Conservation (phyloP, 2,329 filamentous ascomycete genomes). For the Fusarium sublunatum region DNA sequence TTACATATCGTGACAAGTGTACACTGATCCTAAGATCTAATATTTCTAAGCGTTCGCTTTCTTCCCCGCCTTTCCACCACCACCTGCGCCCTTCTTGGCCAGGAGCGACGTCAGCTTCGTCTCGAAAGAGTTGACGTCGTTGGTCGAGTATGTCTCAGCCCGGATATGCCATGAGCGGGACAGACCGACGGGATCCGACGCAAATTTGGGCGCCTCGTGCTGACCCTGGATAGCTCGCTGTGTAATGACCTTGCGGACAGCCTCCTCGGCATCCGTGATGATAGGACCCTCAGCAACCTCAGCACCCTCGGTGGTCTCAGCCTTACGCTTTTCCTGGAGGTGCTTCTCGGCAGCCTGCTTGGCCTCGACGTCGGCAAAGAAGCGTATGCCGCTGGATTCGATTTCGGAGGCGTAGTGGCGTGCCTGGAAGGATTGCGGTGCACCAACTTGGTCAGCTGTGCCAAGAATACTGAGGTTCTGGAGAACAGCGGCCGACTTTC, state of each 20-base stretch:
- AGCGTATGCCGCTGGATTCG: slow-evolving; percentile 42
- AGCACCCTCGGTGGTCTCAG: slow-evolving; percentile 36
- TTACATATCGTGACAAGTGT: slow-evolving; percentile 47
- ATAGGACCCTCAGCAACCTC: slow-evolving; percentile 39
- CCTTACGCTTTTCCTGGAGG: slow-evolving; percentile 44
- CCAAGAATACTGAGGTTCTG: slow-evolving; percentile 52
- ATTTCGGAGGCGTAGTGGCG: slow-evolving; percentile 49
- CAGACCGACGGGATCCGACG: slow-evolving; percentile 49
- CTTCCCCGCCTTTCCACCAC: slow-evolving; percentile 39
- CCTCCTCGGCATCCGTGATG: slow-evolving; percentile 51
- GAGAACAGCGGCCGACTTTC: slow-evolving; percentile 51
- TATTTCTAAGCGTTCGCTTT: slow-evolving; percentile 42
- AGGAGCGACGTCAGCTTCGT: slow-evolving; percentile 53
- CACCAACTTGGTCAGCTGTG: slow-evolving; percentile 51
- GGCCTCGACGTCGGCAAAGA: slow-evolving; percentile 43
- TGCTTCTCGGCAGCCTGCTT: slow-evolving; percentile 49
- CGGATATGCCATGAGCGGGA: slow-evolving; percentile 54
- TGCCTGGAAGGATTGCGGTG: slow-evolving; percentile 47
- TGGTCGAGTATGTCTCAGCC: slow-evolving; percentile 51
- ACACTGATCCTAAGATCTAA: slow-evolving; percentile 42
- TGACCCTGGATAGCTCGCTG: slow-evolving; percentile 51
- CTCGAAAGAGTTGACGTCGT: slow-evolving; percentile 54
- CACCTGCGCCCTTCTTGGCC: slow-evolving; percentile 32
- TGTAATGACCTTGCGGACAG: slow-evolving; percentile 49
- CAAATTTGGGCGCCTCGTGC: slow-evolving; percentile 52